Conservation (phyloP, 331 rosid species). For the Quercus tomentella region DNA sequence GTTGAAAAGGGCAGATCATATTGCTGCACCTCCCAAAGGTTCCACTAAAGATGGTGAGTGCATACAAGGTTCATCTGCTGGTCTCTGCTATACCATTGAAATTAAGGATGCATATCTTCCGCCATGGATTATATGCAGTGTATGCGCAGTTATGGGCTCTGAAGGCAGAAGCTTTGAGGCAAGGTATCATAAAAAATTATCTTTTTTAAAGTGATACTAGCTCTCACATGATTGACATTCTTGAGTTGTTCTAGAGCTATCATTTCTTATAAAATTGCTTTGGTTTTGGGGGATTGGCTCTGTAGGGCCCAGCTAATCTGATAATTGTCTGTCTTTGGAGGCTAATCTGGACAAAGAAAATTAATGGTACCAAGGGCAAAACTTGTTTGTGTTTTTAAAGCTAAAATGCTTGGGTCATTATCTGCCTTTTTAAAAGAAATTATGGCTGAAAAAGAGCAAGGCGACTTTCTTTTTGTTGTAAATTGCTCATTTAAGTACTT, state of each 20-base stretch:
- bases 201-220: slow-evolving; percentile 4
- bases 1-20: slow-evolving; percentile 53
- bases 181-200: slow-evolving; percentile 41
- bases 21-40: slow-evolving; percentile 37
- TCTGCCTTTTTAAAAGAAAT: background rate
- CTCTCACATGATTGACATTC: background rate
- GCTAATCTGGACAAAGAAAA: background rate
- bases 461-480: background rate
- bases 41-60: slow-evolving; percentile 42
- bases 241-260: background rate
- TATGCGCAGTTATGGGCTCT: slow-evolving; percentile 55
- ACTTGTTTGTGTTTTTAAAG: background rate
- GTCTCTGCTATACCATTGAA: slow-evolving; percentile 62
- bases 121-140: slow-evolving; percentile 68
- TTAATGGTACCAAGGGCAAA: background rate
- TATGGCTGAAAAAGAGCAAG: background rate
- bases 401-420: background rate
- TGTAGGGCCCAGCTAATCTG: background rate
- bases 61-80: slow-evolving; percentile 24
- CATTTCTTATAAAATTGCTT: background rate
- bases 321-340: background rate
- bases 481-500: background rate
- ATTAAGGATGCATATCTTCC: slow-evolving; percentile 74
- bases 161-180: slow-evolving; percentile 80
- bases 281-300: background rate